phyloP scores from a whole-genome alignment of 371 early-diverging fungal genomes.

The Synchytrium microbalum region DNA sequence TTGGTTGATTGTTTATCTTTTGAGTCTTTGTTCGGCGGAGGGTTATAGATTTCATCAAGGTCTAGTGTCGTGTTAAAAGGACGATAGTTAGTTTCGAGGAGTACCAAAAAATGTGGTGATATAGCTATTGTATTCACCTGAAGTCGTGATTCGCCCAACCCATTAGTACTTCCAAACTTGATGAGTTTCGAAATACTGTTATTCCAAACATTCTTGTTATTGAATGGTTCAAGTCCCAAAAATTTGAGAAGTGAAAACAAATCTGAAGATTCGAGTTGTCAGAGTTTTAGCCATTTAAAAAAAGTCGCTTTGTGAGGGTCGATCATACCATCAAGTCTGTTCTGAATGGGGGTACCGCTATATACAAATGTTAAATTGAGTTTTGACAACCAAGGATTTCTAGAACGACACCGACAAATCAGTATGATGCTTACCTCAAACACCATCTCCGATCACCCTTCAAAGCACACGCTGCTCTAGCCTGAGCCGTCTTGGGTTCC shows the following conservation, averaged over 20 bases:
- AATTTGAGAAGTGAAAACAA: constrained; percentile 66
- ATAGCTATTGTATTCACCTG: constrained; percentile 30
- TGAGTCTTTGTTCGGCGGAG: constrained; percentile 56
- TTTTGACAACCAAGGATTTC: too few relatives aligned
- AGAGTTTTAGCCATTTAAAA: too few relatives aligned
- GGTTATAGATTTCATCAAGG: constrained; percentile 55
- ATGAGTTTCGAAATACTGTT: constrained; percentile 46
- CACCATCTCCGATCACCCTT: constrained; percentile 60
- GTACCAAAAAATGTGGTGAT: too few relatives aligned
- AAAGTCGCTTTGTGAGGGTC: too few relatives aligned
- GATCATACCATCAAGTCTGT: constrained; percentile 40
- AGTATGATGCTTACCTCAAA: constrained; percentile 47
- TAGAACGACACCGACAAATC: too few relatives aligned
- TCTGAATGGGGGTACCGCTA: constrained; percentile 76
- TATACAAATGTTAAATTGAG: constrained; percentile 7
- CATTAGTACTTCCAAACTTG: constrained; percentile 11
- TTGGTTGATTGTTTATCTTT: constrained; percentile 48
- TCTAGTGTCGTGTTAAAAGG: constrained; percentile 24
- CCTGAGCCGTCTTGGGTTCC: constrained; percentile 44
- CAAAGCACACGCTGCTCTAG: constrained; percentile 46
- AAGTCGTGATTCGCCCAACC: constrained; percentile 23
- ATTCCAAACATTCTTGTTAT: constrained; percentile 41
- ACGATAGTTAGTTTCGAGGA: constrained; percentile 15
- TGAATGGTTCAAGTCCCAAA: constrained; percentile 53
- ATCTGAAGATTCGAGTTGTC: constrained; percentile 30